phyloP scores from a whole-genome alignment of 495 filamentous ascomycete species.

The Talaromyces trachyspermus region DNA sequence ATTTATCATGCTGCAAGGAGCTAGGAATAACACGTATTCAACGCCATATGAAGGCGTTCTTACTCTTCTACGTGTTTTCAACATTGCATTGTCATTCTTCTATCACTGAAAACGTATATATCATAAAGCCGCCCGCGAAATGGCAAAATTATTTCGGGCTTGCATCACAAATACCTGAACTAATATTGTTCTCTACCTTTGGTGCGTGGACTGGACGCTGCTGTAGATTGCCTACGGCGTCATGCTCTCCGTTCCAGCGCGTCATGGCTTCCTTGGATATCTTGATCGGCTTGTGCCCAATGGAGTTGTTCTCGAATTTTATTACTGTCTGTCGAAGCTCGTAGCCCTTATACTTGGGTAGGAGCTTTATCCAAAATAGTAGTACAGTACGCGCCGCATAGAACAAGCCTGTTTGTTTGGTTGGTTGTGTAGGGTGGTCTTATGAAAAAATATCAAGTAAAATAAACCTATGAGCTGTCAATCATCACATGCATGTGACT shows the following conservation, averaged over 20 bases:
- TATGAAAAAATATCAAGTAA: conserved; percentile 1
- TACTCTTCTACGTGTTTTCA: too few relatives aligned
- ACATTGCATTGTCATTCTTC: too few relatives aligned
- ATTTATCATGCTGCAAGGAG: too few relatives aligned
- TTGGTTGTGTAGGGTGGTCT: background rate
- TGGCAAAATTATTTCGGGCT: too few relatives aligned
- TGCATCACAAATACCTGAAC: too few relatives aligned
- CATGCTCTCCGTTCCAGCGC: conserved; percentile 51
- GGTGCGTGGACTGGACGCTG: background rate
- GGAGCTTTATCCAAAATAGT: conserved; percentile 47
- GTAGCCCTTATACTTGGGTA: conserved; percentile 45
- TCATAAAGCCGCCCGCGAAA: too few relatives aligned
- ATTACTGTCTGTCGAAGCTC: conserved; percentile 47
- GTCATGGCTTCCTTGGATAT: conserved; percentile 41
- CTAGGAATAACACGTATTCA: too few relatives aligned
- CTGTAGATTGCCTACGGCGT: conserved; percentile 36
- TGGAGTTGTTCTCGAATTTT: conserved; percentile 37
- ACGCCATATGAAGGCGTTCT: too few relatives aligned
- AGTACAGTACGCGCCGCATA: conserved; percentile 51
- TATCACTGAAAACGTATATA: too few relatives aligned
- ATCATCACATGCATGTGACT: too few relatives aligned
- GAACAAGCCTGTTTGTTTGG: conserved; percentile 27
- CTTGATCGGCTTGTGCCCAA: conserved; percentile 47
- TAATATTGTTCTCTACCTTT: too few relatives aligned
- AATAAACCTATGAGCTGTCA: too few relatives aligned